phyloP scores from a whole-genome alignment of 2,329 filamentous ascomycete genomes.

The Trichophyton verrucosum region DNA sequence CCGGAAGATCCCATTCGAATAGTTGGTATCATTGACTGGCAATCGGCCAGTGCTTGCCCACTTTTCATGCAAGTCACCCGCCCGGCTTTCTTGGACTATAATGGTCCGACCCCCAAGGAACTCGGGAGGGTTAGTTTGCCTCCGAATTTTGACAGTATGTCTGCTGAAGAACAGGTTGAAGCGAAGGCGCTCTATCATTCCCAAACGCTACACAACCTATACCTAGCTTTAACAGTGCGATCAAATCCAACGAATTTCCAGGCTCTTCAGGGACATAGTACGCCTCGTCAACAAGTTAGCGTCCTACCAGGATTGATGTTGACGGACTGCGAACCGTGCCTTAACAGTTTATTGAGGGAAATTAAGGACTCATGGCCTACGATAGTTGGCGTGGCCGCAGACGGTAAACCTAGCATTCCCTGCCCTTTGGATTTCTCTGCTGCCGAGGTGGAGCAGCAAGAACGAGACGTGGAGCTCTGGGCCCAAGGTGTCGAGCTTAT shows the following conservation, averaged over 20 bases:
- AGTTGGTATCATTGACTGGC: slow-evolving; percentile 7
- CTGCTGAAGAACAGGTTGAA: slow-evolving; percentile 14
- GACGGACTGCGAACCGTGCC: slow-evolving; percentile 17
- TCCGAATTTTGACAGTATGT: slow-evolving; percentile 15
- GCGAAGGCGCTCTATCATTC: slow-evolving; percentile 16
- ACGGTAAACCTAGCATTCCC: background rate
- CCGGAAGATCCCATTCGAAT: slow-evolving; percentile 11
- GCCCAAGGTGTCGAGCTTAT: slow-evolving; percentile 18
- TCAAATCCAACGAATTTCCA: slow-evolving; percentile 13
- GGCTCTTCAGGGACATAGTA: slow-evolving; percentile 15
- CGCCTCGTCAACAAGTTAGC: slow-evolving; percentile 17
- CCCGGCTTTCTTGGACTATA: slow-evolving; percentile 18
- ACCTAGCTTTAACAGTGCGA: slow-evolving; percentile 14
- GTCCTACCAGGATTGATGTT: slow-evolving; percentile 15
- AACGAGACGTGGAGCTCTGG: slow-evolving; percentile 17
- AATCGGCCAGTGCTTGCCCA: slow-evolving; percentile 18
- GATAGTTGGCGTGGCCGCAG: slow-evolving; percentile 12
- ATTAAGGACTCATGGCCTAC: slow-evolving; percentile 15
- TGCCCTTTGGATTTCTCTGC: slow-evolving; percentile 16
- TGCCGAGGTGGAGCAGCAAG: slow-evolving; percentile 14
- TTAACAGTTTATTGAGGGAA: slow-evolving; percentile 14
- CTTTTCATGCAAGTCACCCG: slow-evolving; percentile 16
- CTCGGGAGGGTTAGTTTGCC: slow-evolving; percentile 12
- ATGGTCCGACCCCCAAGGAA: slow-evolving; percentile 15
- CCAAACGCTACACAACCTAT: slow-evolving; percentile 19